Percentiles rank a stretch among this genome's conserved stretches.
These are phyloP conservation scores for Dryas octopetala DNA, from an alignment of 306 rosid species.

Conservation along the genomic window DNA sequence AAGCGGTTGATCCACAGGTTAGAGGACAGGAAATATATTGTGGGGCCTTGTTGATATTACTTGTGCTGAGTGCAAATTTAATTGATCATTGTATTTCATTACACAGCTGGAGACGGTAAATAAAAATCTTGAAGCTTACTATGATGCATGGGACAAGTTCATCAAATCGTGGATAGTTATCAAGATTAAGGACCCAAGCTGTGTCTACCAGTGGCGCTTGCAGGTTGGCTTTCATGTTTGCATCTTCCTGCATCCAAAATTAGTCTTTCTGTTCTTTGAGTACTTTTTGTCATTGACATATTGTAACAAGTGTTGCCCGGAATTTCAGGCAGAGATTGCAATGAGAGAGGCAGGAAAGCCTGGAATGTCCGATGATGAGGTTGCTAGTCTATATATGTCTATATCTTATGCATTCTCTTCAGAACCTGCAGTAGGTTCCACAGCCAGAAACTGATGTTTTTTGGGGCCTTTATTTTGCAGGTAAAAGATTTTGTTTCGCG, in stretches of 20 bases:
- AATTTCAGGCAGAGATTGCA: constrained; percentile 90
- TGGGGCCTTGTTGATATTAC: not conserved
- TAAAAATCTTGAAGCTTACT: constrained; percentile 73
- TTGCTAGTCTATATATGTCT: constrained; percentile 16
- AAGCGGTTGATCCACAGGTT: constrained; percentile 83
- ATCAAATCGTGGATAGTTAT: constrained; percentile 81
- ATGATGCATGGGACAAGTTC: constrained; percentile 90
- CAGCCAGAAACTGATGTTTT: constrained; percentile 17
- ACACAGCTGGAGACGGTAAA: constrained; percentile 73
- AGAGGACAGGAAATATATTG: constrained; percentile 18
- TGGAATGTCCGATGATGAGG: constrained; percentile 94
- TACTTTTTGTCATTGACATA: not conserved
- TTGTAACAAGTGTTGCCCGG: not conserved
- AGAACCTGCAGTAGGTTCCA: not conserved
- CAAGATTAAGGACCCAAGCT: constrained; percentile 80
- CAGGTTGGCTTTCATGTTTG: constrained; percentile 48
- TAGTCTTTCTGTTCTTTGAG: not conserved
- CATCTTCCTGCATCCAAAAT: constrained; percentile 14
- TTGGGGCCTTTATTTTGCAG: constrained; percentile 39
- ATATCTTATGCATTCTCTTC: constrained; percentile 14
- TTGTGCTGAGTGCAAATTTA: not conserved
- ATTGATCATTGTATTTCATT: not conserved
- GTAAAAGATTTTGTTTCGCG: constrained; percentile 91
- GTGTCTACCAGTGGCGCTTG: constrained; percentile 84
- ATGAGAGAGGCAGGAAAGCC: constrained; percentile 97